These are phyloP conservation scores for Phascolomyces articulosus DNA, from an alignment of 371 early-diverging fungal species.

Conservation along the genomic window DNA sequence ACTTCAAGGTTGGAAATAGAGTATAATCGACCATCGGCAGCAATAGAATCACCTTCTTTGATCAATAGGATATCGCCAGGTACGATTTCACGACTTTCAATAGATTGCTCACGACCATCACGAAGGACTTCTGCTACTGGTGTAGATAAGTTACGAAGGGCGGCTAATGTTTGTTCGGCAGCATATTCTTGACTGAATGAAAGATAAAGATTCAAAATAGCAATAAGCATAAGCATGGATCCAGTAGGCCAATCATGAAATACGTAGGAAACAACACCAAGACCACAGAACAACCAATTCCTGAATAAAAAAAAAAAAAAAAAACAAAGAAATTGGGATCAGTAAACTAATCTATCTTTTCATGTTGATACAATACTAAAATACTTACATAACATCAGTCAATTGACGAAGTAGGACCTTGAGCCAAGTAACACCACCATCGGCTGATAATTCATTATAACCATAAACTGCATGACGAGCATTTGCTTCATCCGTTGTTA, in stretches of 20 bases:
- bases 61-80: constrained; percentile 91
- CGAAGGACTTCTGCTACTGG: constrained; percentile 82
- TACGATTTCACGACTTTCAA: constrained; percentile 74
- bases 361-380: too few relatives aligned
- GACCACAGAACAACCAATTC: constrained; percentile 76
- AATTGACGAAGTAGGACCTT: constrained; percentile 79
- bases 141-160: constrained; percentile 77
- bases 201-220: constrained; percentile 77
- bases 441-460: constrained; percentile 26
- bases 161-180: constrained; percentile 88
- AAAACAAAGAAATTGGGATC: too few relatives aligned
- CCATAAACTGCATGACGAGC: constrained; percentile 21
- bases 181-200: constrained; percentile 89
- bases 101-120: constrained; percentile 63
- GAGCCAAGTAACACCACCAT: constrained; percentile 64
- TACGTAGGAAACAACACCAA: constrained; percentile 60
- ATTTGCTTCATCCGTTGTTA: constrained; percentile 17
- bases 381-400: constrained; percentile 68
- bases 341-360: too few relatives aligned
- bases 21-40: constrained; percentile 84
- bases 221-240: constrained; percentile 70
- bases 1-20: constrained; percentile 80
- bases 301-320: too few relatives aligned
- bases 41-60: constrained; percentile 86
- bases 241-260: constrained; percentile 65